Percentiles rank a stretch among this genome's conserved stretches.
Evolutionary conservation across 2,329 filamentous ascomycete species (phyloP).

Genomic region (Alternaria atra): DNA sequence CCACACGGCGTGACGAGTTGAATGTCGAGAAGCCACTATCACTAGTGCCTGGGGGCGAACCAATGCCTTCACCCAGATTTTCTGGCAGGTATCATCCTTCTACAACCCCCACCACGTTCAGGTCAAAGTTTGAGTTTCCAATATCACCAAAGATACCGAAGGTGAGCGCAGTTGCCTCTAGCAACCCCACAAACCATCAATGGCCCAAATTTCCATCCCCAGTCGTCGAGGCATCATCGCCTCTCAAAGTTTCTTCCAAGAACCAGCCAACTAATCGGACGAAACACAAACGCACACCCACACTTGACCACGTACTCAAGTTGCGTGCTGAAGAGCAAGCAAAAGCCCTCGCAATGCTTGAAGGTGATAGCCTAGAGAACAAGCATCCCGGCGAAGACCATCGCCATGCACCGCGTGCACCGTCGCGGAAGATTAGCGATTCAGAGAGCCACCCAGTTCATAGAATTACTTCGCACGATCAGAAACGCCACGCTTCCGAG

Average conservation of each 20-base stretch:
- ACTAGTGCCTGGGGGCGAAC: background rate
- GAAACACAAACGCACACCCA: background rate
- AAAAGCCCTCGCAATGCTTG: background rate
- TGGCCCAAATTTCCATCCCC: background rate
- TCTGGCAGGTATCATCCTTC: background rate
- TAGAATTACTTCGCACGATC: background rate
- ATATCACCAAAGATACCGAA: background rate
- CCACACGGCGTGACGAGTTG: background rate
- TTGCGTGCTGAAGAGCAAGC: conserved; percentile 12
- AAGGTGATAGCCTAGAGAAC: background rate
- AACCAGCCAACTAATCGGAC: background rate
- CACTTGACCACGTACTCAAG: background rate
- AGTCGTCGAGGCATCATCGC: conserved; percentile 1
- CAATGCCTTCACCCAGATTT: no score
- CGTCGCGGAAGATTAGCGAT: background rate
- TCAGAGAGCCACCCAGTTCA: background rate
- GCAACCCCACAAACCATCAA: background rate
- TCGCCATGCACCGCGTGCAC: background rate
- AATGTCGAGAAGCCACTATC: background rate
- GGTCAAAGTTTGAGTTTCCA: no score
- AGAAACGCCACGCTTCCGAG: background rate
- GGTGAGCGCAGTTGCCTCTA: no score
- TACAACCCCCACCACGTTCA: fast-evolving
- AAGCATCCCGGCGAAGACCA: fast-evolving
- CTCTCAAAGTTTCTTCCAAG: background rate